These are phyloP conservation scores for Microcyclospora pomicola DNA, from an alignment of 2,329 filamentous ascomycete species.

Conservation along the genomic window DNA sequence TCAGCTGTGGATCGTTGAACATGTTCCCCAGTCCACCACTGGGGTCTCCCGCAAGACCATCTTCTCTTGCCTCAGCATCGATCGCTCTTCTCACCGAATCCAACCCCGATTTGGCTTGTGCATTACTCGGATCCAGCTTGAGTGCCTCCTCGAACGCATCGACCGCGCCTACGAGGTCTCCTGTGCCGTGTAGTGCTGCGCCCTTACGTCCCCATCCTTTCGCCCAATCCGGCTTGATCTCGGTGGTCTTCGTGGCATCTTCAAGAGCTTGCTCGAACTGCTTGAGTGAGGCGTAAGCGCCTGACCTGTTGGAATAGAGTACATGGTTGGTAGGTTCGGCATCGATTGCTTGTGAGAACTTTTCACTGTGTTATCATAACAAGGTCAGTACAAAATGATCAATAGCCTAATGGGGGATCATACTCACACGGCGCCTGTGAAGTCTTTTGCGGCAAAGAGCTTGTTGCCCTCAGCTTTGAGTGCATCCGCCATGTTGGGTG, in stretches of 20 bases:
- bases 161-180: constrained; percentile 69
- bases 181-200: constrained; percentile 73
- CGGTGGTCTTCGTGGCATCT: constrained; percentile 84
- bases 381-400: constrained; percentile 1
- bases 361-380: constrained; percentile 47
- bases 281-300: constrained; percentile 71
- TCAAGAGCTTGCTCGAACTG: constrained; percentile 73
- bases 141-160: constrained; percentile 92
- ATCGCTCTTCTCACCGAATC: constrained; percentile 79
- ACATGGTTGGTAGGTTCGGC: constrained; percentile 86
- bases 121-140: constrained; percentile 82
- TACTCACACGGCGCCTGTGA: constrained; percentile 83
- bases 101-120: constrained; percentile 80
- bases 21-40: constrained; percentile 70
- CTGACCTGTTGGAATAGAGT: constrained; percentile 94
- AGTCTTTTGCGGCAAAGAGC: constrained; percentile 95
- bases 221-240: constrained; percentile 94
- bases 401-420: background rate
- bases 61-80: constrained; percentile 56
- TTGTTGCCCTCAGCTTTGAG: constrained; percentile 94
- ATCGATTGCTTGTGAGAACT: constrained; percentile 87
- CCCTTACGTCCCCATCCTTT: constrained; percentile 95
- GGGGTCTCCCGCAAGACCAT: constrained; percentile 48
- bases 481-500: constrained; percentile 49
- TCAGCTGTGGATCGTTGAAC: constrained; percentile 84